Evolutionary conservation across 1,284 basidiomycete genomes (phyloP).

Genomic region (Somion occarium): DNA sequence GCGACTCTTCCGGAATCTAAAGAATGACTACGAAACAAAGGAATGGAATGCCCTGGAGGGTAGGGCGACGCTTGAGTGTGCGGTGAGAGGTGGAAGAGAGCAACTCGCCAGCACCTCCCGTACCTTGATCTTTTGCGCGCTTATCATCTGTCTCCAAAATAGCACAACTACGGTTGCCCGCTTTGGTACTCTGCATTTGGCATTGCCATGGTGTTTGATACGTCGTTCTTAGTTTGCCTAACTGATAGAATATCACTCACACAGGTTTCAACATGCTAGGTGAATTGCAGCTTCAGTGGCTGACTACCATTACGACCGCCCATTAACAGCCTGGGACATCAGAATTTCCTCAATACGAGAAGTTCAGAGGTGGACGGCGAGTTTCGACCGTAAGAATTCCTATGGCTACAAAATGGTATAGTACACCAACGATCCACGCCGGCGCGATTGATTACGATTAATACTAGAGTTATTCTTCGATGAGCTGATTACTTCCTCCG

Average conservation of each 20-base stretch:
- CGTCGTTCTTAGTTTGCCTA: no score
- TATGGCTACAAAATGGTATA: not conserved
- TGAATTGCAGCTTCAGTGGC: no score
- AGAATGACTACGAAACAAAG: constrained; percentile 18
- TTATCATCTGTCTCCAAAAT: not conserved
- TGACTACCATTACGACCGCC: no score
- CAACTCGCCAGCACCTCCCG: not conserved
- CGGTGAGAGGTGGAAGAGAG: constrained; percentile 1
- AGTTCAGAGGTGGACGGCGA: no score
- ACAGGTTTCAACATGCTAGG: no score
- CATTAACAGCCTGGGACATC: no score
- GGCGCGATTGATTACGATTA: not conserved
- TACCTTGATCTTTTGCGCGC: not conserved
- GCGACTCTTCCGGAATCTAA: constrained; percentile 11
- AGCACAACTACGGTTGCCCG: no score
- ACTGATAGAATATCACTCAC: no score
- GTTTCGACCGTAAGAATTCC: not conserved
- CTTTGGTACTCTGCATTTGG: no score
- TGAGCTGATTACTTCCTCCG: constrained; percentile 1
- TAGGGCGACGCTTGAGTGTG: constrained; percentile 1
- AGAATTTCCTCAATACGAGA: no score
- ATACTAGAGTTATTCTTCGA: not conserved
- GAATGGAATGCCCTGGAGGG: constrained; percentile 11
- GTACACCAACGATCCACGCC: not conserved
- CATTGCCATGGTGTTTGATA: no score